A percentile compares a stretch with the other conserved stretches of the same genome.
Conservation (phyloP, 805 yeast species). For the Lipomyces chichibuensis region DNA sequence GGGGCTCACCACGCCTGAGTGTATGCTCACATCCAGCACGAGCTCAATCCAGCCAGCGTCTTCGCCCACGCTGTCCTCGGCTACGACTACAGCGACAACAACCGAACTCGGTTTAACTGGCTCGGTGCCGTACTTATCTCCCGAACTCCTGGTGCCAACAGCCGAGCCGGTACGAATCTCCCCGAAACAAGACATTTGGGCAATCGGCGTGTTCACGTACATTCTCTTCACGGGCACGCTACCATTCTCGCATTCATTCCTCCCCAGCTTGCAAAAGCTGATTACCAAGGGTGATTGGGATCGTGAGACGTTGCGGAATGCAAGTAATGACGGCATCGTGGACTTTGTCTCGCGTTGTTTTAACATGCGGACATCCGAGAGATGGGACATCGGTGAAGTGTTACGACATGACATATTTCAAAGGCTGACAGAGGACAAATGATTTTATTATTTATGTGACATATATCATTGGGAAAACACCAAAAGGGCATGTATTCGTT, state of each 20-base stretch:
- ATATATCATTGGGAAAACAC: too few species aligned
- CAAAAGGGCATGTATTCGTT: too few species aligned
- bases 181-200: constrained; percentile 71
- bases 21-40: not conserved
- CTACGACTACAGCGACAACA: constrained; percentile 14
- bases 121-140: constrained; percentile 89
- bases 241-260: constrained; percentile 84
- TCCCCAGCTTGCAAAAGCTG: constrained; percentile 73
- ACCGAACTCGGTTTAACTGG: constrained; percentile 53
- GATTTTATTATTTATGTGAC: not conserved
- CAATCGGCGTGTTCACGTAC: constrained; percentile 77
- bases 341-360: constrained; percentile 58
- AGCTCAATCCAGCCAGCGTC: not conserved
- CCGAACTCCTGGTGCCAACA: constrained; percentile 70
- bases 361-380: constrained; percentile 52
- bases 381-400: constrained; percentile 56
- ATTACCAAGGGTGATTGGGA: constrained; percentile 71
- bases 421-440: not conserved
- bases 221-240: constrained; percentile 72
- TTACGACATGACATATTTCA: constrained; percentile 27
- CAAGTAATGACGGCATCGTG: constrained; percentile 38
- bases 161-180: constrained; percentile 55
- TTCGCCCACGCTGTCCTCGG: constrained; percentile 11
- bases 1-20: constrained; percentile 1
- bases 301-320: constrained; percentile 45